Percentiles rank a stretch among this genome's conserved stretches.
phyloP scores from a whole-genome alignment of 306 rosid genomes.

The Prinsepia uniflora region DNA sequence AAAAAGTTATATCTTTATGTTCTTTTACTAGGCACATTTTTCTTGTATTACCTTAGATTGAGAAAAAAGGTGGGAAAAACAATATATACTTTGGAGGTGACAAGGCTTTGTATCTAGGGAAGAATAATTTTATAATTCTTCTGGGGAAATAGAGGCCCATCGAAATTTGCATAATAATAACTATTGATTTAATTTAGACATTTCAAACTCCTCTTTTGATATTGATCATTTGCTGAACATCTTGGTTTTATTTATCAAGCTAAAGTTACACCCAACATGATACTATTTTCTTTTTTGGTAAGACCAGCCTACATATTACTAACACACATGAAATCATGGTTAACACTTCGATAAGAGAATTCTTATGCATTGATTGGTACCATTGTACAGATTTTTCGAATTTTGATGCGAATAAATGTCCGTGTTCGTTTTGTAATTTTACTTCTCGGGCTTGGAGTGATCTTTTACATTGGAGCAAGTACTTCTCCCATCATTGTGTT shows the following conservation, averaged over 20 bases:
- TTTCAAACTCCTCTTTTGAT: background rate
- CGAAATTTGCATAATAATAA: background rate
- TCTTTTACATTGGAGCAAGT: conserved; percentile 84
- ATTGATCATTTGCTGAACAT: background rate
- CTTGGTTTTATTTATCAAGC: background rate
- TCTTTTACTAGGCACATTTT: background rate
- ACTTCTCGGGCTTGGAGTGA: conserved; percentile 61
- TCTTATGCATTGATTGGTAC: background rate
- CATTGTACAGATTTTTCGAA: conserved; percentile 71
- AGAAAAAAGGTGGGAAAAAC: conserved; percentile 1
- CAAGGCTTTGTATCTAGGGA: background rate
- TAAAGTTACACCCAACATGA: too few relatives aligned
- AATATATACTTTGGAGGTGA: background rate
- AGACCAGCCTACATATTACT: background rate
- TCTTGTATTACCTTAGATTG: background rate
- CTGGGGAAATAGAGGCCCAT: background rate
- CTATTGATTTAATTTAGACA: background rate
- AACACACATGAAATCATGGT: background rate
- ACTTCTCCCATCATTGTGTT: conserved; percentile 87
- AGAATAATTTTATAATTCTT: background rate
- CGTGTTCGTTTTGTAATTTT: conserved; percentile 64
- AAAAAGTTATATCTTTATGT: background rate
- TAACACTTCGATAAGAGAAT: background rate
- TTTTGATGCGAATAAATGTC: conserved; percentile 62
- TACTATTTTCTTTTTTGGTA: too few relatives aligned